Base-by-base conservation (phyloP, 495 filamentous ascomycete genomes). In the Articulospora tetracladia region DNA sequence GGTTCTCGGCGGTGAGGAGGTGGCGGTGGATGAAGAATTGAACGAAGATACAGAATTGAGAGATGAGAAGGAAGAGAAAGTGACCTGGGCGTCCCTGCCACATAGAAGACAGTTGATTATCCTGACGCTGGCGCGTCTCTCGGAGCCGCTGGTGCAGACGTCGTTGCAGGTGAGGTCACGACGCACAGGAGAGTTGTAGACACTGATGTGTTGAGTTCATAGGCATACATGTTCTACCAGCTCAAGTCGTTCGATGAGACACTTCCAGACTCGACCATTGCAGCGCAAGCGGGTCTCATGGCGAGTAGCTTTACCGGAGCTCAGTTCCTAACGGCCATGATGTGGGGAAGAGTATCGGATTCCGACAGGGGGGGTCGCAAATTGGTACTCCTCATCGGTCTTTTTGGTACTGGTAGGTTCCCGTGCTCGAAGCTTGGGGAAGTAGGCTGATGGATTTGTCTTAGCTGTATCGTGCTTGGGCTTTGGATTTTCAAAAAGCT, bases 281-380 rank as follows among this genome's bases (percentile, higher is more conserved):
- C 91, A 2, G 80, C 80, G 22, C 90, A 93, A 63, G 89, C 88
- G 1, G 91, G 90, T 41, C 78, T 93, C 26, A 74, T 95, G 39
- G 85, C 89, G 62, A 89, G 86, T 48, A 84, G 83, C 62, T 95
- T 93, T 67, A 90, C 89, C 0, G 88, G 86, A 3, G 88, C 89
- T 15, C 91, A 95, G 74, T 92, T 92, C 71, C 74, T 89, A 19
- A 93, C 90, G 1, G 89, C 88, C n/a, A 89, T 95, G 70, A 70
- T 89, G 28, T 93, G 90, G 89, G 91, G 91, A 6, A 78, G 87
- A 1, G 72, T 89, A 28, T 89, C 87, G 0, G 90, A 93, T 68
- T 83, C 84, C 1, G 79, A 82, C 49, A 79, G 77, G 72, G 81
- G 83, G 36, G 91, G 91, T 6, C 80, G 91, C 24, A 92, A 90